Conservation (phyloP, 495 filamentous ascomycete genomes). For the Penicillium herquei region DNA sequence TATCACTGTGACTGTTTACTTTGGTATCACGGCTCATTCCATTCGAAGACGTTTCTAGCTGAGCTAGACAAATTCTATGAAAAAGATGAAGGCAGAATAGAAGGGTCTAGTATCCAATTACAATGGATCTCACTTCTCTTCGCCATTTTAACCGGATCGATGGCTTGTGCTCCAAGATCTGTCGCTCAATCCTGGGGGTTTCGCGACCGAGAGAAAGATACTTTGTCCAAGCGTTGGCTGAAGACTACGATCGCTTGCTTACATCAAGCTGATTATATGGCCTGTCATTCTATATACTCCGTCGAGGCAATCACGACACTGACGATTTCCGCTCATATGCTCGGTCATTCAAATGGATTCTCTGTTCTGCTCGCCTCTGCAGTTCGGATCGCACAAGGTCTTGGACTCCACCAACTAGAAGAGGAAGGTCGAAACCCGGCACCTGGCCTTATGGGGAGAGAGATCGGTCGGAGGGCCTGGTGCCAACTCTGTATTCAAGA, state of each 20-base stretch:
- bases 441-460: constrained; percentile 16
- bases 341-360: constrained; percentile 39
- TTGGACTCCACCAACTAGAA: constrained; percentile 25
- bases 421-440: constrained; percentile 10
- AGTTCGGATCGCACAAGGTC: constrained; percentile 32
- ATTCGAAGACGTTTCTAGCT: constrained; percentile 27
- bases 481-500: constrained; percentile 41
- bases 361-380: constrained; percentile 32
- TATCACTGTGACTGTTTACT: constrained; percentile 40
- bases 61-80: constrained; percentile 33
- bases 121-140: constrained; percentile 44
- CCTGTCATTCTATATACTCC: constrained; percentile 30
- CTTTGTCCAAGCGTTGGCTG: constrained; percentile 35
- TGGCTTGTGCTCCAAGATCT: constrained; percentile 32
- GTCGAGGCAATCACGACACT: constrained; percentile 38
- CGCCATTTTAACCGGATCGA: constrained; percentile 35
- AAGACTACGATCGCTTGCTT: constrained; percentile 35
- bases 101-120: constrained; percentile 20
- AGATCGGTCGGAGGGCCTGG: constrained; percentile 40
- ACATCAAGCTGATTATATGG: constrained; percentile 36
- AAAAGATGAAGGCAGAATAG: constrained; percentile 21
- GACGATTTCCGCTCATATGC: constrained; percentile 42
- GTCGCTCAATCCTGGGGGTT: constrained; percentile 35
- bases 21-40: constrained; percentile 40
- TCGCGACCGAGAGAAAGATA: constrained; percentile 26